A percentile compares a stretch with the other conserved stretches of the same genome.
Evolutionary conservation across 805 yeast genomes (phyloP).

Genomic region (Maudiozyma bulderi): DNA sequence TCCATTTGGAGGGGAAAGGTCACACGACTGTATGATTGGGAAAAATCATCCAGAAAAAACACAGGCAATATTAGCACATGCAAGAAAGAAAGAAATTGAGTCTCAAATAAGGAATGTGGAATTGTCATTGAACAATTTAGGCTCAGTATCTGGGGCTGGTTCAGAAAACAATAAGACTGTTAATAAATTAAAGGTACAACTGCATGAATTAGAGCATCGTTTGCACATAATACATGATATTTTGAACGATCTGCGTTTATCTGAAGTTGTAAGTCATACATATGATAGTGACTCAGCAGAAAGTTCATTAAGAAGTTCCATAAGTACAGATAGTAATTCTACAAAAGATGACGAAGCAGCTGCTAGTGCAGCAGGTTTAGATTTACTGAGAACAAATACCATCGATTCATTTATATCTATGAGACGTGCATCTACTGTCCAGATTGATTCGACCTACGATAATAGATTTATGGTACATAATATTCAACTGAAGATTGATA

Average conservation of each 20-base stretch:
- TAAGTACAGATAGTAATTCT: constrained; percentile 7
- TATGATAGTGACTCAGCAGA: constrained; percentile 8
- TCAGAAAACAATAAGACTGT: constrained; percentile 1
- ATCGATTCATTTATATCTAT: constrained; percentile 26
- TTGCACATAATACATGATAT: constrained; percentile 26
- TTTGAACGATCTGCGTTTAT: constrained; percentile 24
- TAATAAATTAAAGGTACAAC: constrained; percentile 14
- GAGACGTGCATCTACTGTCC: constrained; percentile 22
- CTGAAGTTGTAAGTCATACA: constrained; percentile 15
- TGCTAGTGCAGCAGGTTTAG: neutral
- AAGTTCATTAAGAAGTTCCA: neutral
- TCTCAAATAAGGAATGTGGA: constrained; percentile 27
- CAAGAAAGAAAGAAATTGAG: constrained; percentile 32
- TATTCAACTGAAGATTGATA: constrained; percentile 47
- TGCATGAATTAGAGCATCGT: constrained; percentile 28
- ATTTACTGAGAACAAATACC: constrained; percentile 15
- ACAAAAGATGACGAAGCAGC: constrained; percentile 4
- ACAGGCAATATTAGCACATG: constrained; percentile 38
- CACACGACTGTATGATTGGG: constrained; percentile 48
- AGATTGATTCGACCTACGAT: constrained; percentile 34
- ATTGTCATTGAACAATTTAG: constrained; percentile 6
- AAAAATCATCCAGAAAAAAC: constrained; percentile 44
- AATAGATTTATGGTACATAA: constrained; percentile 52
- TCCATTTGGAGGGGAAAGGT: constrained; percentile 52
- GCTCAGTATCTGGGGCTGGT: neutral